Base-by-base conservation (phyloP, 768 basidiomycete genomes). In the Sarcodon aspratus region DNA sequence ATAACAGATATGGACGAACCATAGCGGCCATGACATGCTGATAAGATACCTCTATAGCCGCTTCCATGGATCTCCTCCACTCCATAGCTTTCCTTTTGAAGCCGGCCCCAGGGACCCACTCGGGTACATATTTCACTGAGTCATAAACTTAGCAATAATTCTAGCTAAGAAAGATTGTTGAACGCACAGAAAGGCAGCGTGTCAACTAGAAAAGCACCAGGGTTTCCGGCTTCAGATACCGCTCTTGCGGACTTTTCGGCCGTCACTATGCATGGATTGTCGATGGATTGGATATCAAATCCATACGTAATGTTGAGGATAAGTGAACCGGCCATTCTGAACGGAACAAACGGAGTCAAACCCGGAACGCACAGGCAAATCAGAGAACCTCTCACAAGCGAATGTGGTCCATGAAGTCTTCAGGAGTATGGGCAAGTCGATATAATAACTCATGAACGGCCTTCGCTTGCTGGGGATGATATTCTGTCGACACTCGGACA, bases 141-240 rank as follows among this genome's bases (percentile, higher is more conserved):
- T 6, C 6, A 10, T 5, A 21, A 15, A n/a, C n/a, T 40, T 10
- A 40, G 5, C 10, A 7, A 40, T 15, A 37, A 10, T 10, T 37
- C 36, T 10, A 21, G 38, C n/a, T 21, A n/a, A 40, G 38, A 10
- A 6, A 4, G 10, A 15, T n/a, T 10, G 21, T 10, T 12, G 6
- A 46, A 40, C 38, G 5, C 10, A 40, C 38, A 40, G 17, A 53
- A 52, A 7, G 59, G 61, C 51, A 71, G 38, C 52, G 54, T 33
- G 45, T 66, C 63, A 11, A 61, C 63, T 7, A 63, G 63, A 36
- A 64, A 65, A 33, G 66, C 62, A 3, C 69, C 68, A 6, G 71
- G 63, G 9, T 49, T 36, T 2, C 7, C 5, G n/a, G 6, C 38
- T 10, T 40, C 38, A n/a, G 33, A n/a, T 36, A 34, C n/a, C 11